phyloP scores from a whole-genome alignment of 208 protist genomes.

The Acanthamoeba pearcei region DNA sequence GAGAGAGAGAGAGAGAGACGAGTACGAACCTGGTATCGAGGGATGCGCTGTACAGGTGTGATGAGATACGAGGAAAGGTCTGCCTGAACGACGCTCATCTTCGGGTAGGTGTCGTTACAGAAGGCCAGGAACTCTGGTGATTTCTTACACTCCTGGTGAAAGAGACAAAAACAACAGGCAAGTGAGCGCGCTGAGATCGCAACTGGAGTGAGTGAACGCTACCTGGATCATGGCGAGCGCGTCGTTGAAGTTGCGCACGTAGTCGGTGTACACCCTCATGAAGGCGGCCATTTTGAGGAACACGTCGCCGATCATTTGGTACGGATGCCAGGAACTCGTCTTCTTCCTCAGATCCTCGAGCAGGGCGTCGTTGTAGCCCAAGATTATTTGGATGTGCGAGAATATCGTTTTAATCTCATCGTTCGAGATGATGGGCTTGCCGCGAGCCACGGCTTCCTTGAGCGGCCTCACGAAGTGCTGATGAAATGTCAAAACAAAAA shows the following conservation, averaged over 20 bases:
- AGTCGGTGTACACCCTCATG: slow-evolving; percentile 59
- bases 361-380: slow-evolving; percentile 44
- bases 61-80: slow-evolving; percentile 57
- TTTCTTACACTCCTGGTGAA: slow-evolving; percentile 57
- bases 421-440: slow-evolving; percentile 49
- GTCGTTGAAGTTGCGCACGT: slow-evolving; percentile 66
- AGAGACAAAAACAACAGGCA: background rate
- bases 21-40: slow-evolving; percentile 21
- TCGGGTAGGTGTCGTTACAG: background rate
- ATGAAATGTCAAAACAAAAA: background rate
- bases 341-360: slow-evolving; percentile 48
- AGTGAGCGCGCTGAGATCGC: background rate
- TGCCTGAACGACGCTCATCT: slow-evolving; percentile 15
- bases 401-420: slow-evolving; percentile 65
- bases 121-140: slow-evolving; percentile 18
- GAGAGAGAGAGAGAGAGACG: background rate
- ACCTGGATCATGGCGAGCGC: slow-evolving; percentile 43
- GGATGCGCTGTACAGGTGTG: slow-evolving; percentile 49
- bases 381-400: slow-evolving; percentile 69
- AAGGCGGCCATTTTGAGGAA: slow-evolving; percentile 48
- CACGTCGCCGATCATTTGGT: slow-evolving; percentile 34
- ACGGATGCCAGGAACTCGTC: background rate
- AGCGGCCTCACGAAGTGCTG: slow-evolving; percentile 56
- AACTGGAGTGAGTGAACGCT: background rate
- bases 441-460: background rate